A percentile compares a stretch with the other conserved stretches of the same genome.
Evolutionary conservation across 441 rosid genomes (phyloP).

Genomic region (Metrosideros polymorpha): DNA sequence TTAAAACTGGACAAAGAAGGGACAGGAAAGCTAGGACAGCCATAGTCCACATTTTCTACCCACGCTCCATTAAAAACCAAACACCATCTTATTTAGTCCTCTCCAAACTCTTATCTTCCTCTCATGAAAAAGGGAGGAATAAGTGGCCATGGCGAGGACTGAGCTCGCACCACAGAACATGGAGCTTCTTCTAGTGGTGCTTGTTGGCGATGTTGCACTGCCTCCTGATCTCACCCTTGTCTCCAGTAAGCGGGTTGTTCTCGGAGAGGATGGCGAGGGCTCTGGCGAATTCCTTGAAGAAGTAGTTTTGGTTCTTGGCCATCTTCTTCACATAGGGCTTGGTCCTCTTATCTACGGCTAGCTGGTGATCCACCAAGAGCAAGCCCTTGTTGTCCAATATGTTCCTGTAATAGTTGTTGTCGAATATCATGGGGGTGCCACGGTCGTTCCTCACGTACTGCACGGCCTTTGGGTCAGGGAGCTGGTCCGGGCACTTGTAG

Average conservation of each 20-base stretch:
- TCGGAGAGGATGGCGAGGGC: constrained; percentile 78
- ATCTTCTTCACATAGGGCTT: constrained; percentile 87
- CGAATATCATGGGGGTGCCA: constrained; percentile 86
- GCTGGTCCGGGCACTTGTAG: constrained; percentile 79
- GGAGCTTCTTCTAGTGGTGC: constrained; percentile 35
- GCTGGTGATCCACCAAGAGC: constrained; percentile 82
- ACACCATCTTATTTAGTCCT: not conserved
- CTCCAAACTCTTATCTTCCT: not conserved
- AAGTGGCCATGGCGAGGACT: not conserved
- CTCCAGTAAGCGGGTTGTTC: constrained; percentile 89
- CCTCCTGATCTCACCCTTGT: constrained; percentile 88
- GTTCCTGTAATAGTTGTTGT: constrained; percentile 95
- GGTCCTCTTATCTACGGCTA: constrained; percentile 77
- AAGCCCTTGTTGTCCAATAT: constrained; percentile 91
- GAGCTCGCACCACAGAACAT: not conserved
- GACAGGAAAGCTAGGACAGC: not conserved
- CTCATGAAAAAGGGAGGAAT: not conserved
- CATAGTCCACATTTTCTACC: not conserved
- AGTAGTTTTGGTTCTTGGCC: constrained; percentile 87
- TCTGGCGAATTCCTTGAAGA: constrained; percentile 84
- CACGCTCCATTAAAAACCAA: not conserved
- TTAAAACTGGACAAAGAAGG: not conserved
- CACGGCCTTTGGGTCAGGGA: constrained; percentile 95
- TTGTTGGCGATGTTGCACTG: constrained; percentile 82
- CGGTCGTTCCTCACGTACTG: constrained; percentile 97